Base-by-base conservation (phyloP, 1,139 yeast genomes). In the Kodamaea suecica region DNA sequence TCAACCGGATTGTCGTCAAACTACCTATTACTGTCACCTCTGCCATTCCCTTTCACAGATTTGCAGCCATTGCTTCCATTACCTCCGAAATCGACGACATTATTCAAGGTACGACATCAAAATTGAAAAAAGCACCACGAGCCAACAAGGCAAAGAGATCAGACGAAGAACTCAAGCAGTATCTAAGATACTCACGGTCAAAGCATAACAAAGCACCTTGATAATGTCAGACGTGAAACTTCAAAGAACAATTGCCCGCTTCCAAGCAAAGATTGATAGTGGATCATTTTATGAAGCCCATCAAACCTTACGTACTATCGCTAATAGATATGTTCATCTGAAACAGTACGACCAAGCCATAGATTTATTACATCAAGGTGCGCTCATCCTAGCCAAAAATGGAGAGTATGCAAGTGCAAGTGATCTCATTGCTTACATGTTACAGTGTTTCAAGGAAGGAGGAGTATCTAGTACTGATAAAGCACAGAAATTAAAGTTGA, bases 281-380 rank as follows among this genome's bases (percentile, higher is more conserved):
- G 88, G 88, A 2, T 84, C 88, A 36, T 87, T 72, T 61, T 90
- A 90, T 54, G 98, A 92, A 55, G 97, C 97, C 0, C 96, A 90
- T 54, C 97, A 90, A 59, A 90, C 95, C 0, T 71, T 90, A 35
- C 69, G 96, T 50, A 87, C 97, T 6, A 83, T 90, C 39, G 87
- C 85, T 30, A 87, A 88, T 46, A 70, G 98, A 52, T 83, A 85
- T 52, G 81, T 84, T 31, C 78, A 86, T 44, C 58, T 80, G 23
- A 76, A 78, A 43, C 78, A 83, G 43, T 85, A 73, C 54, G 58
- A 61, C 4, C 82, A 82, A 29, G 95, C 97, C 8, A 70, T 78
- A 36, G 88, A 84, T 37, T 63, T 88, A 39, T 68, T 90, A 27
- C 76, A 76, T 49, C 79, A 80, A 48, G 88, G 92, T 28, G 73